These are phyloP conservation scores for Rosa hybrid DNA, from an alignment of 331 rosid genomes.

Conservation along the genomic window DNA sequence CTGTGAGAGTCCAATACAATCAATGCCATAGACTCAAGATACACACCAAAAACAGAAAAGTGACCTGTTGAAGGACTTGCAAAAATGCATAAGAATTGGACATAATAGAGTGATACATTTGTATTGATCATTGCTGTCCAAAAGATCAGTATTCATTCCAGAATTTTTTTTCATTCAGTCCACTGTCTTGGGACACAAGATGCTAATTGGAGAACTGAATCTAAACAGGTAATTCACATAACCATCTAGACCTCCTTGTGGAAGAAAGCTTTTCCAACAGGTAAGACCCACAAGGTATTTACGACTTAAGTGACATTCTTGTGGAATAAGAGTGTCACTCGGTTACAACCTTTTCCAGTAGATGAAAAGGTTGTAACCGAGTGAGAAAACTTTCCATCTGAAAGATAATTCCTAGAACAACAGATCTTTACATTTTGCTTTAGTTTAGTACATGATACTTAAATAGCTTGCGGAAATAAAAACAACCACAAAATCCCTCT, in stretches of 20 bases:
- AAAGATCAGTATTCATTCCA: conserved; percentile 9
- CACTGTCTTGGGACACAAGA: background rate
- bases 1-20: background rate
- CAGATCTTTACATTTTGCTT: background rate
- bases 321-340: background rate
- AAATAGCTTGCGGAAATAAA: background rate
- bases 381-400: background rate
- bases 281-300: background rate
- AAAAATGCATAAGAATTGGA: background rate
- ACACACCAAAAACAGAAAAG: background rate
- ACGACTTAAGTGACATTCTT: background rate
- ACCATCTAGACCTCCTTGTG: background rate
- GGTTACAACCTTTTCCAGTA: no score
- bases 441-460: background rate
- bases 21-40: background rate
- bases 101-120: background rate
- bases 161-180: background rate
- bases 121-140: background rate
- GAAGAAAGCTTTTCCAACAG: background rate
- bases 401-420: background rate
- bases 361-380: no score
- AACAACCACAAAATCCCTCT: background rate
- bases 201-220: background rate
- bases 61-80: background rate
- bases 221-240: background rate